Evolutionary conservation across 257 asterid genomes (phyloP).

Genomic region (Penstemon eatonii): DNA sequence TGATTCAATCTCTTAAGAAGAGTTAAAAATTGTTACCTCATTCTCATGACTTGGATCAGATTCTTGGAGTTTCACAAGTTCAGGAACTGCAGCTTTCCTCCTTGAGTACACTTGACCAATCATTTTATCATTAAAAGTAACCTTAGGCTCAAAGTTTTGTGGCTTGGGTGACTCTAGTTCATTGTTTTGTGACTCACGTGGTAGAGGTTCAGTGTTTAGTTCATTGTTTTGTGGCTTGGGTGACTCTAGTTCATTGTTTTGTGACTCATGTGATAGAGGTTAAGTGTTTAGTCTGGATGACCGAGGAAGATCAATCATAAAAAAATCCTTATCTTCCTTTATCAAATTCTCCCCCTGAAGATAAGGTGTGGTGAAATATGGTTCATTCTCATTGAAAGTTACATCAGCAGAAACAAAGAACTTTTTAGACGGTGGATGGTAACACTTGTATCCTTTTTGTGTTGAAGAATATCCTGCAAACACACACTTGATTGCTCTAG

Average conservation of each 20-base stretch:
- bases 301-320: neutral
- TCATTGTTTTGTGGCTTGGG: too few relatives aligned
- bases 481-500: neutral
- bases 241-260: too few relatives aligned
- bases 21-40: too few relatives aligned
- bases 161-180: neutral
- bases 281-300: too few relatives aligned
- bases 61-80: neutral
- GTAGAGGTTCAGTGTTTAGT: too few relatives aligned
- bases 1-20: too few relatives aligned
- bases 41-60: too few relatives aligned
- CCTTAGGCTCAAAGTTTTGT: neutral
- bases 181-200: too few relatives aligned
- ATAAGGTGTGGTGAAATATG: neutral
- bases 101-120: neutral
- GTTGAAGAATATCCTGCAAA: neutral
- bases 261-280: too few relatives aligned
- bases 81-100: neutral
- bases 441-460: neutral
- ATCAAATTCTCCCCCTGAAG: neutral
- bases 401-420: neutral
- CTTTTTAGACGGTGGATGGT: neutral
- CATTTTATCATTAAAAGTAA: neutral
- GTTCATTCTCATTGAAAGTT: neutral
- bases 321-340: neutral